Evolutionary conservation across 2,329 filamentous ascomycete genomes (phyloP).

Genomic region (Rachicladosporium sp.): DNA sequence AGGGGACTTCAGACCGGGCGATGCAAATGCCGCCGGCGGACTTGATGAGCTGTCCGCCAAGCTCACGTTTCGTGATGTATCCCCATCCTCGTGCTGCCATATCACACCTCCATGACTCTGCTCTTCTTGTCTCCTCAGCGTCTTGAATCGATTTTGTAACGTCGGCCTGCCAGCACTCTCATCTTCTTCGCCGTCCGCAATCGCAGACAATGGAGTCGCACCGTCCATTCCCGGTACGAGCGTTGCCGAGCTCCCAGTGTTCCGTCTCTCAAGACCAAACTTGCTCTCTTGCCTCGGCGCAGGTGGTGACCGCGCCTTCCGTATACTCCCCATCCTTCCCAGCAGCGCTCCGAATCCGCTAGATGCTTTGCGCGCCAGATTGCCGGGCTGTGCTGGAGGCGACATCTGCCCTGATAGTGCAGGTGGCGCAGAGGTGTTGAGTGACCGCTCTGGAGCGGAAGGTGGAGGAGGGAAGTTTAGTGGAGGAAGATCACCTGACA

Average conservation of each 20-base stretch:
- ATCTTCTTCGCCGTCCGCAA: conserved; percentile 16
- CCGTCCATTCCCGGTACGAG: conserved; percentile 2
- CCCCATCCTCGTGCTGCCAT: conserved; percentile 37
- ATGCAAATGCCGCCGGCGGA: conserved; percentile 10
- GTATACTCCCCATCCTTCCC: conserved; percentile 45
- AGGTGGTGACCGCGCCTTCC: conserved; percentile 41
- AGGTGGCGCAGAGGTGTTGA: conserved; percentile 3
- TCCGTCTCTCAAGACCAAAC: conserved; percentile 10
- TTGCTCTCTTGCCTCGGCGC: conserved; percentile 12
- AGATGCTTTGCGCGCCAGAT: conserved; percentile 55
- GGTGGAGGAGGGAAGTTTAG: conserved; percentile 1
- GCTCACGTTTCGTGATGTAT: conserved; percentile 10
- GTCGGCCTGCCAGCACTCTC: conserved; percentile 24
- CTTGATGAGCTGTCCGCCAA: conserved; percentile 4
- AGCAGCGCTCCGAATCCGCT: conserved; percentile 79
- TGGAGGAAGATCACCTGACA: conserved; percentile 1
- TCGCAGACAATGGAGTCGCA: conserved; percentile 8
- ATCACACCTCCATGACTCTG: conserved; percentile 22
- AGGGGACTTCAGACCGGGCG: conserved; percentile 37
- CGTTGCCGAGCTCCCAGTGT: conserved; percentile 13
- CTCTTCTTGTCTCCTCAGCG: conserved; percentile 34
- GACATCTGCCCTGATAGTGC: conserved; percentile 17
- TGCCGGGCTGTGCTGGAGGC: conserved; percentile 29
- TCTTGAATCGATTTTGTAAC: conserved; percentile 35
- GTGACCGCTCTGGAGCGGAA: conserved; percentile 2